These are phyloP conservation scores for Hippophae gyantsensis DNA, from an alignment of 306 rosid genomes.

Conservation along the genomic window DNA sequence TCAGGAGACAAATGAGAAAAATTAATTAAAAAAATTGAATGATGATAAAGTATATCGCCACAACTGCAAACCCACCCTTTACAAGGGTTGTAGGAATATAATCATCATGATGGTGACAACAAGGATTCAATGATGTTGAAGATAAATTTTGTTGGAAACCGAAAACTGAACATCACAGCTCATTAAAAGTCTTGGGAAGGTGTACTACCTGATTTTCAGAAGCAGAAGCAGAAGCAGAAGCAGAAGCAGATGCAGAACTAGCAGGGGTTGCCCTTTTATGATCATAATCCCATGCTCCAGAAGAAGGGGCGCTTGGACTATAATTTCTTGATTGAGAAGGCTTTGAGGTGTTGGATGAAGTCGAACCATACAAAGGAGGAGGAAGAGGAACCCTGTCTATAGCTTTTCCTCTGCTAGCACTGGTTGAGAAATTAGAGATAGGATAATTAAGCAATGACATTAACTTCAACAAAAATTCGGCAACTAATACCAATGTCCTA, in stretches of 20 bases:
- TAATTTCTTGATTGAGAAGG: slow-evolving; percentile 36
- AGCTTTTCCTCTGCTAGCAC: slow-evolving; percentile 53
- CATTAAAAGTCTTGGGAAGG: slow-evolving; percentile 6
- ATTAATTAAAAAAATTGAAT: neutral
- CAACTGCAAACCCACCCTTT: no score
- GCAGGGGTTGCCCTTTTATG: slow-evolving; percentile 27
- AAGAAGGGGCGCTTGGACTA: slow-evolving; percentile 49
- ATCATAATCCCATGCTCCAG: slow-evolving; percentile 16
- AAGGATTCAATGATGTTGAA: neutral
- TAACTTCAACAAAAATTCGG: slow-evolving; percentile 1
- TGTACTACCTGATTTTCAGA: slow-evolving; percentile 55
- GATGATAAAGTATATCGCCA: neutral
- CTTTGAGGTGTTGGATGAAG: slow-evolving; percentile 43
- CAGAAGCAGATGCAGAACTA: slow-evolving; percentile 30
- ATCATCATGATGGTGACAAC: neutral
- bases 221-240: slow-evolving; percentile 9
- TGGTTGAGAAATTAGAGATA: slow-evolving; percentile 22
- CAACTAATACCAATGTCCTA: slow-evolving; percentile 8
- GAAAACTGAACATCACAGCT: neutral
- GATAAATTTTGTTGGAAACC: slow-evolving; percentile 1
- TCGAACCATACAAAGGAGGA: slow-evolving; percentile 66
- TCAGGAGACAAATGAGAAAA: slow-evolving; percentile 15
- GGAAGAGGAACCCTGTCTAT: slow-evolving; percentile 77
- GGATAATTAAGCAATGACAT: slow-evolving; percentile 8
- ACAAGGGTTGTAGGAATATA: neutral